phyloP scores from a whole-genome alignment of 768 basidiomycete species.

The Mycena galericulata region DNA sequence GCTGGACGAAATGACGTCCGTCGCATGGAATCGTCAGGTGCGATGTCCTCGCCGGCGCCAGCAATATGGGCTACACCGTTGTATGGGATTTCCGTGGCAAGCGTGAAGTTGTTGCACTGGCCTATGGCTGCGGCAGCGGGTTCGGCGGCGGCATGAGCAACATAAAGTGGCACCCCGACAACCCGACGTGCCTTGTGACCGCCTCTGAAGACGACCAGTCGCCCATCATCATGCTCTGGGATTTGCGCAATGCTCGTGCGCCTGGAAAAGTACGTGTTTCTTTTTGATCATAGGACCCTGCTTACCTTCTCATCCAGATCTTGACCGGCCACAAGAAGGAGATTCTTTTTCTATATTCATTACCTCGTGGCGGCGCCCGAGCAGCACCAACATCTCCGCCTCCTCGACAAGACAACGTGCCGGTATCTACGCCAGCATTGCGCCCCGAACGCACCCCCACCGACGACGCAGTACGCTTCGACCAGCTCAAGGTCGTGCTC shows the following conservation, averaged over 20 bases:
- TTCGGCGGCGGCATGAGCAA: constrained; percentile 92
- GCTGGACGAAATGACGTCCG: constrained; percentile 92
- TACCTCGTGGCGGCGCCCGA: constrained; percentile 97
- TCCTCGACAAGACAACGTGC: constrained; percentile 84
- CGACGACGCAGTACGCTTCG: constrained; percentile 90
- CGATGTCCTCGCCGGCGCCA: constrained; percentile 92
- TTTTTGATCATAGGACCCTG: not conserved
- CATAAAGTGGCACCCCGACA: constrained; percentile 98
- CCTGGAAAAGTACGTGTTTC: constrained; percentile 83
- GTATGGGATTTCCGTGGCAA: constrained; percentile 97
- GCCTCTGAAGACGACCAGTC: constrained; percentile 97
- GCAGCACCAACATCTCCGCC: constrained; percentile 88
- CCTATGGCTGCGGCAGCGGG: constrained; percentile 88
- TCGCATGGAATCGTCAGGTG: constrained; percentile 97
- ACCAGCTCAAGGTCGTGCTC: constrained; percentile 93
- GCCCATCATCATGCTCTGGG: constrained; percentile 98
- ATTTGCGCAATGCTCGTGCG: constrained; percentile 96
- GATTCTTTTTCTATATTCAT: constrained; percentile 91
- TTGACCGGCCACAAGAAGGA: constrained; percentile 97
- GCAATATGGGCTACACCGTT: constrained; percentile 94
- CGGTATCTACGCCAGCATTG: constrained; percentile 86
- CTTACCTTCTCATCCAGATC: constrained; percentile 64
- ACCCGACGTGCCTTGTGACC: constrained; percentile 94
- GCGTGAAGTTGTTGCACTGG: constrained; percentile 91
- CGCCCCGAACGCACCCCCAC: constrained; percentile 60